Evolutionary conservation across 1,284 basidiomycete species (phyloP).

Genomic region (Cerioporus squamosus): DNA sequence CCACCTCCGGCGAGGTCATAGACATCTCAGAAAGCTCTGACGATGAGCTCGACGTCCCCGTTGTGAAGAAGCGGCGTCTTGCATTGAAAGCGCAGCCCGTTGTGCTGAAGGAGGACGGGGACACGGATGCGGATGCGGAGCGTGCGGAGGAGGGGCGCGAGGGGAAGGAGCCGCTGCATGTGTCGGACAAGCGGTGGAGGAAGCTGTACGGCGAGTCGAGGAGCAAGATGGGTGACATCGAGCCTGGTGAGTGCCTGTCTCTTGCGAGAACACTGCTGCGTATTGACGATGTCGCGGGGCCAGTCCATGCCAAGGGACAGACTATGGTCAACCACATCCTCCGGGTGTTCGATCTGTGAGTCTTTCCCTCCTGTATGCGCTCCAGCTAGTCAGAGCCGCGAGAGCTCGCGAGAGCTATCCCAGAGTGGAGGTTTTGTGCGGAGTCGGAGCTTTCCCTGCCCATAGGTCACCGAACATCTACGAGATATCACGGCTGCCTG

Average conservation of each 20-base stretch:
- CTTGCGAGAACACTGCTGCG: background rate
- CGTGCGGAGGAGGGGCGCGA: conserved; percentile 15
- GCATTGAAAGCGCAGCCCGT: background rate
- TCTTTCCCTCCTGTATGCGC: conserved; percentile 12
- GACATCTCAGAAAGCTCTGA: conserved; percentile 12
- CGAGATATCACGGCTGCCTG: no score
- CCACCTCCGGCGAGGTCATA: conserved; percentile 8
- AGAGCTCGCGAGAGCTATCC: no score
- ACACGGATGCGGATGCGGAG: background rate
- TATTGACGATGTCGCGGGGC: background rate
- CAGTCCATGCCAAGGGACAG: conserved; percentile 64
- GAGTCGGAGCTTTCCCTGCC: no score
- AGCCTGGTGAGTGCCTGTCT: conserved; percentile 57
- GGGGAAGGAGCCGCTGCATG: conserved; percentile 35
- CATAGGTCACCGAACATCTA: no score
- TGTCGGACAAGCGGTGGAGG: conserved; percentile 57
- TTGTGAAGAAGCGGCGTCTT: conserved; percentile 15
- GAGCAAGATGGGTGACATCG: conserved; percentile 57
- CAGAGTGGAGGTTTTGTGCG: no score
- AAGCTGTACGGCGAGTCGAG: conserved; percentile 51
- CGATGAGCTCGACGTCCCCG: conserved; percentile 6
- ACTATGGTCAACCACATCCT: conserved; percentile 74
- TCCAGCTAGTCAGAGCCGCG: no score
- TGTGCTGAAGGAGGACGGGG: background rate
- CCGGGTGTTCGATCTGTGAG: conserved; percentile 79